Evolutionary conservation across 2,329 filamentous ascomycete genomes (phyloP), one percentile per base, ranked within the genome.

Genomic region (Fusarium sp.): DNA sequence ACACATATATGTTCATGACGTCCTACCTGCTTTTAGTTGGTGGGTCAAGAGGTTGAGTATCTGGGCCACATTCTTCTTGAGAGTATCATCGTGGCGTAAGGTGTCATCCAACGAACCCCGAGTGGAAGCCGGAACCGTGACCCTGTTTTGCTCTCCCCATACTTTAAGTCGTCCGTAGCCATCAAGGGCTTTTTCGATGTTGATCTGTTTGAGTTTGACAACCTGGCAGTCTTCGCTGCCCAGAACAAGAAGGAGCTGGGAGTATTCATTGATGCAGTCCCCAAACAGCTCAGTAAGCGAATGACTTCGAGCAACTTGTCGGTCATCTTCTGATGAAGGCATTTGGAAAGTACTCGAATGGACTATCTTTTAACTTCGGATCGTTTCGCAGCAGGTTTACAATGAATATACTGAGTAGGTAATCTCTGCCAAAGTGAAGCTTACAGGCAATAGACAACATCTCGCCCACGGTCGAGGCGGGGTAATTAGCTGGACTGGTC

Each of bases 151-250:
- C 34, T 37, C 34, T 0, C 34, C 34, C 34, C 34, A 37, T 37
- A 37, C 6, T 0, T 37, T 37, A 0, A 37, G 34, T n/a, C 34
- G 34, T 4, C 34, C 34, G 18, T 37, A 37, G 1, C 34, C 34
- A 37, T 37, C 34, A 0, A 37, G 34, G 1, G 0, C 34, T 0
- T 4, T n/a, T n/a, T 37, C 34, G 6, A 37, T 0, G 1, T 2
- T n/a, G 18, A 37, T 37, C 2, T 37, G 34, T 37, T 37, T 4
- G 3, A 37, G 34, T n/a, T 37, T 12, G 18, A 37, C 34, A 4
- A 7, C 34, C 1, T 37, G 34, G 34, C 34, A 37, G 34, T 37
- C 3, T 3, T 37, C 6, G 2, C 2, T 5, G 2, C 18, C 18
- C 1, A 37, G 10, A 37, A 1, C 34, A 2, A 37, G 1, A 4